Evolutionary conservation across 1,284 basidiomycete genomes (phyloP), one percentile per base, ranked within the genome.

Genomic region (Rhodotorula sp.): DNA sequence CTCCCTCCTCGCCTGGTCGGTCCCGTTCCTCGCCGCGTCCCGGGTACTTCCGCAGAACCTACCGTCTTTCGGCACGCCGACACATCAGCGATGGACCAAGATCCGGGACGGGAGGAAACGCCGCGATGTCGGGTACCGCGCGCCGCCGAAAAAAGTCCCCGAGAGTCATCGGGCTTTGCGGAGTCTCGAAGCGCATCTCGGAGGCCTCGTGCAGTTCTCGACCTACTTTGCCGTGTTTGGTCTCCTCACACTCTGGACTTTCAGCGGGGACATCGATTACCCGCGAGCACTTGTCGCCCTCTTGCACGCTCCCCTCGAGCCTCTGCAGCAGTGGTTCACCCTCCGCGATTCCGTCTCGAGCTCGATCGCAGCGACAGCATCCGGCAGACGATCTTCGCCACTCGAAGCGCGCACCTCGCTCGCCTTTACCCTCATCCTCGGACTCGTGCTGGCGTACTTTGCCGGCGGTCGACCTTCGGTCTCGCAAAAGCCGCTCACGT

Each of bases 11-110:
- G 73, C 76, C 4, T 73, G 74, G 73, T 71, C 69, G 3, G 52
- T 77, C 18, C 76, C 76, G 12, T 77, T 77, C 62, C 66, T 77
- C 52, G 73, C 74, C 23, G 76, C 76, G 16, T 75, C 73, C 15
- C 71, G 76, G 18, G 70, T 77, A 31, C 68, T 77, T 18, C 76
- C 76, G 3, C 76, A 77, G 47, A 77, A 77, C 56, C 68, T 75
- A 4, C 76, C 76, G 3, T 65, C 69, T 4, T 77, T 77, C 64
- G 76, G 76, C 23, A 68, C 76, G 2, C 76, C 76, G 31, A 77
- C 76, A 0, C 76, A 77, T 49, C 65, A 64, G 34, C 67, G 65
- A 20, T 73, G 69, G 71, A 66, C 62, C 54, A 75, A 77, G 68
- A 68, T 77, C 54, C 71, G 73, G 26, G 76, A 77, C 43, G 76